Evolutionary conservation across 768 basidiomycete genomes (phyloP).

Genomic region (Rossbeevera mucosa): DNA sequence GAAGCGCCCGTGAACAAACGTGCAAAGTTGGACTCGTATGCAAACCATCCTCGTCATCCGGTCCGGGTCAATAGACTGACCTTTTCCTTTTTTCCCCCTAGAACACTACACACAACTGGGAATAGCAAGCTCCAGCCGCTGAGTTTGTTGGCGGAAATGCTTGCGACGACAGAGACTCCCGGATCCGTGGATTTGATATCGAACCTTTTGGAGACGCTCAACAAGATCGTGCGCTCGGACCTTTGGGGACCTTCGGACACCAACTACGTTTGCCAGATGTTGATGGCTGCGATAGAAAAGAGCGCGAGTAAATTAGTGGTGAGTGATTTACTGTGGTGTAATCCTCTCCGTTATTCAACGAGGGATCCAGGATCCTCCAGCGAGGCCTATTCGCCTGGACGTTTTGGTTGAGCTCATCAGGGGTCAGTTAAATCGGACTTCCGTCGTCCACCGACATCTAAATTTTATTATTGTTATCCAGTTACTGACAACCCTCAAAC

Average conservation of each 20-base stretch:
- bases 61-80: background rate
- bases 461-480: conserved; percentile 31
- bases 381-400: conserved; percentile 69
- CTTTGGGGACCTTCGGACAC: conserved; percentile 57
- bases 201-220: conserved; percentile 66
- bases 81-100: too few relatives aligned
- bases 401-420: conserved; percentile 84
- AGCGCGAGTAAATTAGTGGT: conserved; percentile 56
- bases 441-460: background rate
- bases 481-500: conserved; percentile 91
- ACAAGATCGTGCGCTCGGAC: conserved; percentile 55
- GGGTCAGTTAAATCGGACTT: conserved; percentile 37
- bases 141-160: conserved; percentile 61
- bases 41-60: conserved; percentile 24
- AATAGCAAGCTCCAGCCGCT: conserved; percentile 45
- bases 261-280: conserved; percentile 74
- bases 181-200: conserved; percentile 71
- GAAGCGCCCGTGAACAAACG: conserved; percentile 59
- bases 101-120: conserved; percentile 24
- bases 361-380: conserved; percentile 45
- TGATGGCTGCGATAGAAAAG: conserved; percentile 78
- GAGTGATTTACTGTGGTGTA: conserved; percentile 13
- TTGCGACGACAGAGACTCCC: conserved; percentile 59
- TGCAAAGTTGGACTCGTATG: conserved; percentile 57
- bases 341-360: conserved; percentile 1